Evolutionary conservation across 225 moss, liverwort and hornwort genomes (phyloP), one percentile per base, ranked within the genome.

Genomic region (Anthoceros angustus): DNA sequence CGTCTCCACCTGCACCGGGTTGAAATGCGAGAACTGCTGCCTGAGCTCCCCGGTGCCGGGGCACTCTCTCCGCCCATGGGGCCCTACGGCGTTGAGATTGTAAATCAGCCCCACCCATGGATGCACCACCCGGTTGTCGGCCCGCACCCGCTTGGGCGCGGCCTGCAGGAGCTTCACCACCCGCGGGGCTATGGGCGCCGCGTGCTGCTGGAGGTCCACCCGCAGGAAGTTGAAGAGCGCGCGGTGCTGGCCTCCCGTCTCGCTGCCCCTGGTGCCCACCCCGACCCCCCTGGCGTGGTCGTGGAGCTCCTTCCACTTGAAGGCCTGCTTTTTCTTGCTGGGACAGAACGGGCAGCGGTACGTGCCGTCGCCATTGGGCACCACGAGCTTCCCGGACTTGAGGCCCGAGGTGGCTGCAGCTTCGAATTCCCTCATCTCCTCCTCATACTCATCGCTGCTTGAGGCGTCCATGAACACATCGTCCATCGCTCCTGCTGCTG

Each of bases 331-430:
- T 70, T 85, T 85, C 61, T 75, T 63, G 20, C 75, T 79, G 2
- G 81, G 81, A 0, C 81, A 85, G 39, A 85, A 77, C 0, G 84
- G 84, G 63, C 84, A 85, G 23, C 12, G 61, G 75, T 75, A 82
- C 12, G 82, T 70, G 12, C 64, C 64, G 10, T 82, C 82, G 16
- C 21, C 2, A 43, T 71, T 82, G 72, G 73, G 77, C 61, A 79
- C 82, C 12, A 71, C 73, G 42, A 77, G 32, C 16, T 25, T 43
- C 5, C 72, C 70, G 10, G 42, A 49, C 1, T 18, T 21, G 14
- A 85, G 75, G 0, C 62, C 75, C 18, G 43, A 10, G 0, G 70
- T 23, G 5, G 77, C 77, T 5, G 68, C 43, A 43, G 26, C 38
- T 41, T 71, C 82, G 46, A 62, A 70, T 24, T 25, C 14, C 43